These are phyloP conservation scores for Cryptococcus wingfieldii DNA, from an alignment of 1,284 basidiomycete genomes.

Conservation along the genomic window DNA sequence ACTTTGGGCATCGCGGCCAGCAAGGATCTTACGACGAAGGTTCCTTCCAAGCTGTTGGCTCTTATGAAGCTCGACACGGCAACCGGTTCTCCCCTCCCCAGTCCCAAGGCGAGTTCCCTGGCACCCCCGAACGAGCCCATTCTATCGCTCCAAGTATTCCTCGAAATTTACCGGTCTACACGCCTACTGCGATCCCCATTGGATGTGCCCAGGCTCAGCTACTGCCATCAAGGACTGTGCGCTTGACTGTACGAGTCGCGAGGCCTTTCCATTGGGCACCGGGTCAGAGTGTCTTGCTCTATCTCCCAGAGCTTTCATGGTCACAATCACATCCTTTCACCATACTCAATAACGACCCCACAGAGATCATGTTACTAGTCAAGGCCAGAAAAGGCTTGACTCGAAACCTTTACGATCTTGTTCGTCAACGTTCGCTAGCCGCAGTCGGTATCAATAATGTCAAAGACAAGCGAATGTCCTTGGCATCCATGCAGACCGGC, in stretches of 20 bases:
- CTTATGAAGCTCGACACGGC: slow-evolving; percentile 19
- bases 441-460: slow-evolving; percentile 22
- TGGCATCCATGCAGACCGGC: slow-evolving; percentile 30
- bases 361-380: slow-evolving; percentile 66
- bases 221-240: slow-evolving; percentile 70
- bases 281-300: slow-evolving; percentile 62
- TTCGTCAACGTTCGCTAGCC: slow-evolving; percentile 44
- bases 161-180: not conserved
- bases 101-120: slow-evolving; percentile 1
- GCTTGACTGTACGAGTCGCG: slow-evolving; percentile 64
- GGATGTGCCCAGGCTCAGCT: slow-evolving; percentile 69
- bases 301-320: slow-evolving; percentile 63
- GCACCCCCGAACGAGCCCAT: not conserved
- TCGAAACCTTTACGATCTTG: slow-evolving; percentile 62
- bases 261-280: slow-evolving; percentile 65
- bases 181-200: slow-evolving; percentile 33
- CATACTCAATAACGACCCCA: slow-evolving; percentile 63
- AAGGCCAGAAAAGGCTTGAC: slow-evolving; percentile 76
- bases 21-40: slow-evolving; percentile 26
- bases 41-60: slow-evolving; percentile 26
- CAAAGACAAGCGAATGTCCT: slow-evolving; percentile 23
- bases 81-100: not conserved
- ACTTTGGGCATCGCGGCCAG: slow-evolving; percentile 13
- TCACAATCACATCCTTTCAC: slow-evolving; percentile 79
- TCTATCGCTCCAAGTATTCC: not conserved